Percentiles rank a stretch among this genome's conserved stretches.
phyloP scores from a whole-genome alignment of 2,329 filamentous ascomycete genomes.

The Clonostachys solani region DNA sequence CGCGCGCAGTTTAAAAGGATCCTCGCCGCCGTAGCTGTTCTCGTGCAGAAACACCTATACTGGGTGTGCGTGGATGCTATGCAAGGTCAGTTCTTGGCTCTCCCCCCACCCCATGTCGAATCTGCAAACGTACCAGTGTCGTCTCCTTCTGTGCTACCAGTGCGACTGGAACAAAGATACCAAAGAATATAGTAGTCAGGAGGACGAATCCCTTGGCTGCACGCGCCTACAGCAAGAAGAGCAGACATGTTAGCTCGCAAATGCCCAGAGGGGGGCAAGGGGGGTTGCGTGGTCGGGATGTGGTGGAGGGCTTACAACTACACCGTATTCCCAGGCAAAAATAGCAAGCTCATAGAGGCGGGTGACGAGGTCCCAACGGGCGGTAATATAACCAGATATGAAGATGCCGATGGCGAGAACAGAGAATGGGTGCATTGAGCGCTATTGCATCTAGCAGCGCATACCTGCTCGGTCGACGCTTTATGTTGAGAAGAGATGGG shows the following conservation, averaged over 20 bases:
- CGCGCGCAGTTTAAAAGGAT: constrained; percentile 67
- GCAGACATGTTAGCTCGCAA: neutral
- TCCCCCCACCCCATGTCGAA: neutral
- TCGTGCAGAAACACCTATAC: constrained; percentile 83
- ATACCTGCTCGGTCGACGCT: neutral
- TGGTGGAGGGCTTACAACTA: constrained; percentile 63
- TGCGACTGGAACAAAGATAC: constrained; percentile 80
- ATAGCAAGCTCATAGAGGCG: constrained; percentile 94
- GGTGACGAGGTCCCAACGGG: constrained; percentile 97
- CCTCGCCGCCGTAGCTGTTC: constrained; percentile 93
- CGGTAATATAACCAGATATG: constrained; percentile 98
- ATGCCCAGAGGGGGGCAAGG: neutral
- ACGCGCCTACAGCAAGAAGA: constrained; percentile 55
- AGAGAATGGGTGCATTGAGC: constrained; percentile 95
- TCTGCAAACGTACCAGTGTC: constrained; percentile 57
- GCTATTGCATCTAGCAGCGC: neutral
- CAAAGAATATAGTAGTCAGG: constrained; percentile 78
- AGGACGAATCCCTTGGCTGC: constrained; percentile 80
- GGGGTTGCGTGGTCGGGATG: neutral
- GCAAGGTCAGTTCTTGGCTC: neutral
- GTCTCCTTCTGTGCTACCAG: constrained; percentile 78
- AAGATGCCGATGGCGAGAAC: constrained; percentile 95
- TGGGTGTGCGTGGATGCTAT: constrained; percentile 77
- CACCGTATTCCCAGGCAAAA: constrained; percentile 98
- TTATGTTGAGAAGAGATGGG: no score